Conservation (phyloP, 1,139 yeast species). For the Geotrichum klebahnii region DNA sequence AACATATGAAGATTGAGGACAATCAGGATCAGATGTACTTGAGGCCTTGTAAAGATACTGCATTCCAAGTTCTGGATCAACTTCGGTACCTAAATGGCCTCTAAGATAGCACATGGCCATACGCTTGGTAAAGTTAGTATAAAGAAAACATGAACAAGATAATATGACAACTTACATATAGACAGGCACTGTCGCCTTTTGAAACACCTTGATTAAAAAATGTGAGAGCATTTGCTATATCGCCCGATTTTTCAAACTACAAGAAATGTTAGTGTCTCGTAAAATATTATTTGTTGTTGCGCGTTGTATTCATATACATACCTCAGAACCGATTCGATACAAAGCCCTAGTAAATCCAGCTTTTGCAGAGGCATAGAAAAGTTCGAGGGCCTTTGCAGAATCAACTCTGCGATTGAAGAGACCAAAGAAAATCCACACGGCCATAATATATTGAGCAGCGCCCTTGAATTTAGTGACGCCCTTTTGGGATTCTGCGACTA, state of each 20-base stretch:
- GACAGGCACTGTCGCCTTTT: slow-evolving; percentile 24
- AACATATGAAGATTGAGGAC: slow-evolving; percentile 41
- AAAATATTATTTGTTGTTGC: not conserved
- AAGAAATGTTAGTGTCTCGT: slow-evolving; percentile 2
- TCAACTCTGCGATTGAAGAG: slow-evolving; percentile 28
- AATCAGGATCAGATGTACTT: slow-evolving; percentile 38
- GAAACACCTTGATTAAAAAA: slow-evolving; percentile 23
- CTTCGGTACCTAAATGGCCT: slow-evolving; percentile 36
- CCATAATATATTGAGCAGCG: slow-evolving; percentile 35
- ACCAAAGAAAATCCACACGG: slow-evolving; percentile 37
- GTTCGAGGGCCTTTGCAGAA: slow-evolving; percentile 30
- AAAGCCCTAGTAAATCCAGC: slow-evolving; percentile 37
- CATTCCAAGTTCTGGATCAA: slow-evolving; percentile 33
- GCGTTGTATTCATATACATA: slow-evolving; percentile 7
- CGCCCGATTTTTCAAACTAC: slow-evolving; percentile 24
- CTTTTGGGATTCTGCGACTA: slow-evolving; percentile 26
- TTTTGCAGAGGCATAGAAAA: slow-evolving; percentile 35
- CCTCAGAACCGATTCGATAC: slow-evolving; percentile 38
- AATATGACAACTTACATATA: slow-evolving; percentile 15
- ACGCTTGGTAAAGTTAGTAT: slow-evolving; percentile 31
- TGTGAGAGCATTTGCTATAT: slow-evolving; percentile 21
- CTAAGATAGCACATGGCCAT: slow-evolving; percentile 39
- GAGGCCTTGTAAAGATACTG: slow-evolving; percentile 35
- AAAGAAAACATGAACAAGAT: not conserved
- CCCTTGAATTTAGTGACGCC: slow-evolving; percentile 30